Evolutionary conservation across 2,329 filamentous ascomycete species (phyloP).

Genomic region (Metarhizium brunneum): DNA sequence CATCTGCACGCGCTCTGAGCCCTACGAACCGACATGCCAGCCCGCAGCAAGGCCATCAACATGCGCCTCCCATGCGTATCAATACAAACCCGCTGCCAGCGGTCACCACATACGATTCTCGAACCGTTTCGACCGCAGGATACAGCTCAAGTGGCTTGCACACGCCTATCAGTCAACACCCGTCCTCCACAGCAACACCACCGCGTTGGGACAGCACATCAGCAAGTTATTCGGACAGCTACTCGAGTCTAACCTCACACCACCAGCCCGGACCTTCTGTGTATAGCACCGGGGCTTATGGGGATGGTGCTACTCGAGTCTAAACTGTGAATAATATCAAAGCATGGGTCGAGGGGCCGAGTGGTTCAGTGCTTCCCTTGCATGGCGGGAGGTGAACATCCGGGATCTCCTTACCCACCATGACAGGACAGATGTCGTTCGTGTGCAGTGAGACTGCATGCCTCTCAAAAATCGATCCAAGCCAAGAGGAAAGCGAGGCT

Average conservation of each 20-base stretch:
- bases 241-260: slow-evolving; percentile 29
- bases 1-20: slow-evolving; percentile 32
- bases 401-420: too few species aligned
- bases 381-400: not conserved
- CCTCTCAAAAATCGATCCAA: too few species aligned
- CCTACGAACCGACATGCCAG: slow-evolving; percentile 25
- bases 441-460: not conserved
- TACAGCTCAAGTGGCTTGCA: slow-evolving; percentile 32
- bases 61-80: slow-evolving; percentile 24
- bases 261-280: slow-evolving; percentile 25
- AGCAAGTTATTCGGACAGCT: slow-evolving; percentile 27
- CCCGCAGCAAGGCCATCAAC: slow-evolving; percentile 22
- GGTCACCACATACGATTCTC: slow-evolving; percentile 29
- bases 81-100: slow-evolving; percentile 29
- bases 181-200: slow-evolving; percentile 25
- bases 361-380: not conserved
- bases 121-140: slow-evolving; percentile 20
- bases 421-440: not conserved
- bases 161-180: slow-evolving; percentile 29
- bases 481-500: too few species aligned
- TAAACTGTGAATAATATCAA: slow-evolving; percentile 13
- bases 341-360: not conserved
- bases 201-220: slow-evolving; percentile 32
- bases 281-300: slow-evolving; percentile 33
- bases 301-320: slow-evolving; percentile 31